Evolutionary conservation across 139 green algal species (phyloP), one percentile per base, ranked within the genome.

Genomic region (Volvox africanus): DNA sequence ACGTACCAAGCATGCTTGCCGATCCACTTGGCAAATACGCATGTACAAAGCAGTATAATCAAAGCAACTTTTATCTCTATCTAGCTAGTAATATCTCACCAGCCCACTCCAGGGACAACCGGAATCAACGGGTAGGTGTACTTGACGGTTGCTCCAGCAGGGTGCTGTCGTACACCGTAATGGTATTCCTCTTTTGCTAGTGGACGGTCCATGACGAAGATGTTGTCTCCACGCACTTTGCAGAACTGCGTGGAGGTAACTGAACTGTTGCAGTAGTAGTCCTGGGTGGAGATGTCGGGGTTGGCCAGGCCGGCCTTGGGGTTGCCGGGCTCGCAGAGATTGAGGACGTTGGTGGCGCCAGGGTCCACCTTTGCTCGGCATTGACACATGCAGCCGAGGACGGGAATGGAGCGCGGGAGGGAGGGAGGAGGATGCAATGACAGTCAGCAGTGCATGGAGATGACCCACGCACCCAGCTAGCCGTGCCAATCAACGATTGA

Each of bases 101-200:
- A 89, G 14, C 36, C 67, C 26, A 80, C 28, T 28, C 83, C 83
- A 0, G 83, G 83, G 1, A 80, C 36, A 13, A 36, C 13, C 16
- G 36, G 26, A 0, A n/a, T 12, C 30, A 89, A 65, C 33, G 83
- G 83, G 83, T 89, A 89, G 26, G 67, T 68, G 68, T 89, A 89
- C 21, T 35, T 33, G 12, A 89, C 24, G 24, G 83, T 89, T 17
- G 83, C 35, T 18, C 83, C 83, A 19, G n/a, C 35, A 19, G 61
- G 61, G 61, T 84, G 78, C 78, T 84, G 61, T 19, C 30, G n/a
- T 18, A 62, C 82, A 19, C 61, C n/a, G 61, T 75, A 32, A 13
- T 32, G 30, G 2, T 35, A 30, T 9, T 28, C 61, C 26, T 12
- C 36, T 68, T 55, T 44, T 17, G 33, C 20, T 20, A 89, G 35